These are phyloP conservation scores for Furcasterigmium furcatum DNA, from an alignment of 2,329 filamentous ascomycete genomes.

Conservation along the genomic window DNA sequence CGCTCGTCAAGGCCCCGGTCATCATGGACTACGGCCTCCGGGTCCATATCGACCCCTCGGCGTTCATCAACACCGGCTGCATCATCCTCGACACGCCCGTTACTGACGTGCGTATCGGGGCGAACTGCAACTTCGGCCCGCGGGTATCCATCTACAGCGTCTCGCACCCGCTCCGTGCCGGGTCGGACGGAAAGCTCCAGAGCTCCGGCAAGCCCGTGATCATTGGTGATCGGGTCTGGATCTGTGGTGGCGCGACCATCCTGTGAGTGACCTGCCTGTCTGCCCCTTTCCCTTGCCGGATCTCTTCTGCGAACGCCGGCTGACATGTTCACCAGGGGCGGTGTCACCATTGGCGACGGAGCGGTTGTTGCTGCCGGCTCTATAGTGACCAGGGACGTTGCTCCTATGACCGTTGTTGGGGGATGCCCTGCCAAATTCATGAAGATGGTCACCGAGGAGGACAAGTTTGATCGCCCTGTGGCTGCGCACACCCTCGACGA, in stretches of 20 bases:
- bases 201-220: conserved; percentile 25
- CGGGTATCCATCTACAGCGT: conserved; percentile 24
- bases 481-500: neutral
- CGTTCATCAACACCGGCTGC: conserved; percentile 28
- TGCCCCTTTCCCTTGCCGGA: neutral
- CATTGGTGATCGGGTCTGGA: conserved; percentile 35
- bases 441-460: neutral
- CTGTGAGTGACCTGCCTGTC: neutral
- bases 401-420: conserved; percentile 18
- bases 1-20: conserved; percentile 23
- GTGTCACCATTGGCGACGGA: conserved; percentile 22
- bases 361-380: conserved; percentile 24
- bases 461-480: neutral
- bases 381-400: conserved; percentile 21
- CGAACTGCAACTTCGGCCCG: conserved; percentile 23
- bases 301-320: no score
- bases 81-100: conserved; percentile 29
- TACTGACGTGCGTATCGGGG: conserved; percentile 27
- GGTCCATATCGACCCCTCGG: conserved; percentile 22
- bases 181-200: conserved; percentile 16
- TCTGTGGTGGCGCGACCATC: conserved; percentile 24
- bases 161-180: conserved; percentile 17
- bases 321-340: conserved; percentile 1
- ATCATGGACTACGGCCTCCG: conserved; percentile 27
- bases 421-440: conserved; percentile 16